These are phyloP conservation scores for Ligustrum vulgare DNA, from an alignment of 257 asterid genomes.

Conservation along the genomic window DNA sequence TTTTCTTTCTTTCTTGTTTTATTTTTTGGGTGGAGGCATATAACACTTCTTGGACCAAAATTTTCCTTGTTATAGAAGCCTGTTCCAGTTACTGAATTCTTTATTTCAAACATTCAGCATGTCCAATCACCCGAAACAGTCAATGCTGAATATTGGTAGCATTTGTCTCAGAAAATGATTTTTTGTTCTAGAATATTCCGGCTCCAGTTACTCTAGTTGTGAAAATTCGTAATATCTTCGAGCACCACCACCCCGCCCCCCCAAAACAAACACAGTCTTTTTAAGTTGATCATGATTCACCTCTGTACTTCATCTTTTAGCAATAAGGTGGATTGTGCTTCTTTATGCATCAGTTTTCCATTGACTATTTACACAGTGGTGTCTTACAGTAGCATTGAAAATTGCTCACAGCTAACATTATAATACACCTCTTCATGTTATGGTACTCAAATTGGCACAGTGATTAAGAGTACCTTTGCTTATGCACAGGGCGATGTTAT, in stretches of 20 bases:
- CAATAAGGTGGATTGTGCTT: constrained; percentile 3
- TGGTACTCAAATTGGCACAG: background rate
- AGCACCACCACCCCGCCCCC: background rate
- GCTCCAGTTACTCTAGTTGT: constrained; percentile 1
- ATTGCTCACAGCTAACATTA: constrained; percentile 1
- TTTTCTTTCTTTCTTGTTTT: background rate
- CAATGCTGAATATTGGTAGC: background rate
- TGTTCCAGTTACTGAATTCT: background rate
- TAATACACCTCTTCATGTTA: background rate
- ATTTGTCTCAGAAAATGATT: background rate
- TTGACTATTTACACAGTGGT: background rate
- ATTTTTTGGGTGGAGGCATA: constrained; percentile 10
- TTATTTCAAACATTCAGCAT: background rate
- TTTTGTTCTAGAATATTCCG: background rate
- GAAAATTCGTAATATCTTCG: background rate
- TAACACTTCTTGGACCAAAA: background rate
- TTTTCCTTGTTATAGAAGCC: background rate
- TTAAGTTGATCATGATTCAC: constrained; percentile 2
- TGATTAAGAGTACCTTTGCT: constrained; percentile 14
- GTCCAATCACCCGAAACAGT: constrained; percentile 1
- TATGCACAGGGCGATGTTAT: constrained; percentile 69
- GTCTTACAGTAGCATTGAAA: background rate
- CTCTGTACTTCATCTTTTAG: background rate
- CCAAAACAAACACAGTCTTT: background rate
- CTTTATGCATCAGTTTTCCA: constrained; percentile 4